phyloP scores from a whole-genome alignment of 306 rosid species.

The Arachis stenosperma region DNA sequence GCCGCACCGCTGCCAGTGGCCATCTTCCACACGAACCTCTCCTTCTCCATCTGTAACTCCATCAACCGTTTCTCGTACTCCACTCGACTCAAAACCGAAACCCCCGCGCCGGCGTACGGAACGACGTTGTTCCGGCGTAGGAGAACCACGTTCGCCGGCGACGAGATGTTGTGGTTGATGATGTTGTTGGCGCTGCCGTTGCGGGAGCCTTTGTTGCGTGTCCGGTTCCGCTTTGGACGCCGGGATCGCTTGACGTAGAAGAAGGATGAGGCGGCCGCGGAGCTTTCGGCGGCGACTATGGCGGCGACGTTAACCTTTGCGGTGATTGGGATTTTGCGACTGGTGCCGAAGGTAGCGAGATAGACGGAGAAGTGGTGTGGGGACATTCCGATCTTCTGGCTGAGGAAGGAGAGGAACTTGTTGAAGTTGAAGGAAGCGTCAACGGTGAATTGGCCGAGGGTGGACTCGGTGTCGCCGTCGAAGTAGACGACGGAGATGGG shows the following conservation, averaged over 20 bases:
- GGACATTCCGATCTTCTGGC: conserved; percentile 63
- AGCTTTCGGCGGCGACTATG: conserved; percentile 33
- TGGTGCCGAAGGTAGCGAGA: conserved; percentile 44
- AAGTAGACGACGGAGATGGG: conserved; percentile 56
- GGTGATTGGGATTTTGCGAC: conserved; percentile 57
- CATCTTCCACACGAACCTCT: conserved; percentile 47
- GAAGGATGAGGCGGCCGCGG: conserved; percentile 47
- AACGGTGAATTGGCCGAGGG: conserved; percentile 51
- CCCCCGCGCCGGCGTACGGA: neutral
- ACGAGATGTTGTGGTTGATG: conserved; percentile 26
- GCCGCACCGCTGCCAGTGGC: conserved; percentile 22
- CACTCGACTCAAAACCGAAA: conserved; percentile 34
- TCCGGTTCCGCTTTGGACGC: conserved; percentile 46
- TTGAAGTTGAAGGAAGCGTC: conserved; percentile 52
- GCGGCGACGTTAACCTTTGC: conserved; percentile 59
- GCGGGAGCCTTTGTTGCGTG: conserved; percentile 3
- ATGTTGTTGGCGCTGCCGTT: neutral
- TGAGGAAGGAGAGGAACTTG: conserved; percentile 45
- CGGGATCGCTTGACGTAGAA: conserved; percentile 62
- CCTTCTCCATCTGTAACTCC: conserved; percentile 48
- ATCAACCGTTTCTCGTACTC: conserved; percentile 47
- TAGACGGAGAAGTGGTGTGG: conserved; percentile 57
- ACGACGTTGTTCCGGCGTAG: conserved; percentile 44
- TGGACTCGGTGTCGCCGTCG: conserved; percentile 55
- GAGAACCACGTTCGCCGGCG: conserved; percentile 53